phyloP scores from a whole-genome alignment of 495 filamentous ascomycete genomes.

The Aspergillus heteromorphus region DNA sequence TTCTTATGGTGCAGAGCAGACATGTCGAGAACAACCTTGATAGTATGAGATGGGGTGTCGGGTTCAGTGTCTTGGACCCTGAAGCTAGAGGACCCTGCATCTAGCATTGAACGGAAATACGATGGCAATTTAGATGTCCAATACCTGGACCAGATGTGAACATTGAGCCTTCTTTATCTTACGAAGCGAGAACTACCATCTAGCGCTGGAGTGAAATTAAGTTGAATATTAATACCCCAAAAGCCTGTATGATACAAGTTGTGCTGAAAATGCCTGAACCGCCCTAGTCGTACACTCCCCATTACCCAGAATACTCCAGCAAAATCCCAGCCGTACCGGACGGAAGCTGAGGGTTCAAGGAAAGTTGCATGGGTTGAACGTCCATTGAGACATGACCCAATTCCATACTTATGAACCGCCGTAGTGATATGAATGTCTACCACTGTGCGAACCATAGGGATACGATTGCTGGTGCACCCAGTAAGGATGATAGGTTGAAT shows the following conservation, averaged over 20 bases:
- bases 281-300: not conserved
- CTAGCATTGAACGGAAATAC: no score
- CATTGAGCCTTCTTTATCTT: no score
- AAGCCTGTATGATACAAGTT: not conserved
- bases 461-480: slow-evolving; percentile 30
- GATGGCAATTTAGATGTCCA: no score
- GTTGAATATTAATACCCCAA: not conserved
- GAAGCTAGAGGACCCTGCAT: no score
- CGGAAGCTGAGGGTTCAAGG: not conserved
- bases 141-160: no score
- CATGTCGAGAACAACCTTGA: not conserved
- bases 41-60: not conserved
- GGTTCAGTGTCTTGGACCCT: no score
- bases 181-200: no score
- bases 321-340: not conserved
- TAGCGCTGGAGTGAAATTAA: not conserved
- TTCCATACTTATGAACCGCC: not conserved
- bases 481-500: slow-evolving; percentile 38
- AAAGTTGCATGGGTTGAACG: not conserved
- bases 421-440: not conserved
- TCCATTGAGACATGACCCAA: not conserved
- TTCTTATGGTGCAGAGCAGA: not conserved
- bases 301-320: not conserved
- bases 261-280: no score
- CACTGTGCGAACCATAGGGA: slow-evolving; percentile 18